Conservation (phyloP, 306 rosid genomes). For the Fagus sylvatica region DNA sequence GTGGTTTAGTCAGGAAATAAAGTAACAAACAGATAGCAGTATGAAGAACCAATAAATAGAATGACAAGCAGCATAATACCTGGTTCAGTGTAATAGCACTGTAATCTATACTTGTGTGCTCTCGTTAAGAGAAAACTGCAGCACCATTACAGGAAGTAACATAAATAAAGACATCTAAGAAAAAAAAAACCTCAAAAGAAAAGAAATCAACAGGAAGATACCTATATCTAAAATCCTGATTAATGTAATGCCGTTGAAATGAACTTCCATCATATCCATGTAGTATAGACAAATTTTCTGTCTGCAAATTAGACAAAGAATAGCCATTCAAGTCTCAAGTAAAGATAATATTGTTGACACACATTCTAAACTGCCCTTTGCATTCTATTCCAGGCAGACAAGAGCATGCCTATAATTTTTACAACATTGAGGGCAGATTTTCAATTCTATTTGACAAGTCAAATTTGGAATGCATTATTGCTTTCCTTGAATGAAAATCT, state of each 20-base stretch:
- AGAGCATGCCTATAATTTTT: neutral
- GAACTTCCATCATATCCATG: conserved; percentile 63
- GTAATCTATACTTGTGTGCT: conserved; percentile 79
- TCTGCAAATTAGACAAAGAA: conserved; percentile 42
- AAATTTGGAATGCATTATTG: conserved; percentile 1
- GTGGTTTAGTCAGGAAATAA: conserved; percentile 5
- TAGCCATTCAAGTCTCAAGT: conserved; percentile 14
- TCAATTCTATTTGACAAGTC: neutral
- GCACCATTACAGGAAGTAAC: conserved; percentile 10
- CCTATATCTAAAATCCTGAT: conserved; percentile 52
- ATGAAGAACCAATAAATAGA: conserved; percentile 24
- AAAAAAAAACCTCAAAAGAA: conserved; percentile 1
- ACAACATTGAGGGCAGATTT: neutral
- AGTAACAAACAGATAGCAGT: neutral
- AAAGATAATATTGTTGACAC: neutral
- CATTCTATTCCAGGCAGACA: neutral
- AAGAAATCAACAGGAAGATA: conserved; percentile 27
- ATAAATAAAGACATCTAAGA: conserved; percentile 12
- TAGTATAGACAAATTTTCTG: conserved; percentile 58
- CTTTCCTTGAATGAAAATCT: neutral
- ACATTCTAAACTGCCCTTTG: neutral
- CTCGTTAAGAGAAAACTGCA: conserved; percentile 73
- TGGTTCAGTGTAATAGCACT: conserved; percentile 85
- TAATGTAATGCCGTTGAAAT: conserved; percentile 59
- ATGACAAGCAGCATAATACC: conserved; percentile 41